A percentile compares a stretch with the other conserved stretches of the same genome.
These are phyloP conservation scores for Balakata baccata DNA, from an alignment of 345 rosid species.

Conservation along the genomic window DNA sequence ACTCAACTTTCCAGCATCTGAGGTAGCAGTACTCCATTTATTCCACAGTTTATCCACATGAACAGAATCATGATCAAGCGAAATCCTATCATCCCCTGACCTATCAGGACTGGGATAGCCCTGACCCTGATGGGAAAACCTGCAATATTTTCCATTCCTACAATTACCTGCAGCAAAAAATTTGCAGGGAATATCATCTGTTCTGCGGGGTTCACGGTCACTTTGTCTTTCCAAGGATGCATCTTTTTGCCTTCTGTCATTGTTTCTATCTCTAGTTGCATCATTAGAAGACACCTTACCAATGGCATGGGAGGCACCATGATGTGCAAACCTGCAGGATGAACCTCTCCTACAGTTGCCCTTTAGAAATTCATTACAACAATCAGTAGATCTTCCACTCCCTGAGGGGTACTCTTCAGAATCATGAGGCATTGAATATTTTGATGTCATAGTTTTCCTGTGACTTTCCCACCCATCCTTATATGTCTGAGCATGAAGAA, in stretches of 20 bases:
- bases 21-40: conserved; percentile 36
- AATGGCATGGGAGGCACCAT: conserved; percentile 31
- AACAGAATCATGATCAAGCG: conserved; percentile 32
- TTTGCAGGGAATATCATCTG: conserved; percentile 60
- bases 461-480: conserved; percentile 54
- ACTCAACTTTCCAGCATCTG: conserved; percentile 34
- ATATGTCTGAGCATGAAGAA: conserved; percentile 44
- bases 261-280: conserved; percentile 39
- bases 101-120: conserved; percentile 51
- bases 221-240: conserved; percentile 35
- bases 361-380: conserved; percentile 36
- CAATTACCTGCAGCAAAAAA: conserved; percentile 79
- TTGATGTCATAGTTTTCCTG: conserved; percentile 44
- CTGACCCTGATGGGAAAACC: conserved; percentile 64
- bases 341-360: conserved; percentile 44
- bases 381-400: conserved; percentile 19
- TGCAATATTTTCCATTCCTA: conserved; percentile 73
- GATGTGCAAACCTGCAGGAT: conserved; percentile 40
- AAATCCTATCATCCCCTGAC: conserved; percentile 39
- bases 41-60: conserved; percentile 38
- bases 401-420: conserved; percentile 20
- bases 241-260: conserved; percentile 43
- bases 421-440: conserved; percentile 32
- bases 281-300: conserved; percentile 37
- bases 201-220: conserved; percentile 48